Evolutionary conservation across 2,329 filamentous ascomycete genomes (phyloP), one percentile per base, ranked within the genome.

Genomic region (Fusarium pseudograminearum): DNA sequence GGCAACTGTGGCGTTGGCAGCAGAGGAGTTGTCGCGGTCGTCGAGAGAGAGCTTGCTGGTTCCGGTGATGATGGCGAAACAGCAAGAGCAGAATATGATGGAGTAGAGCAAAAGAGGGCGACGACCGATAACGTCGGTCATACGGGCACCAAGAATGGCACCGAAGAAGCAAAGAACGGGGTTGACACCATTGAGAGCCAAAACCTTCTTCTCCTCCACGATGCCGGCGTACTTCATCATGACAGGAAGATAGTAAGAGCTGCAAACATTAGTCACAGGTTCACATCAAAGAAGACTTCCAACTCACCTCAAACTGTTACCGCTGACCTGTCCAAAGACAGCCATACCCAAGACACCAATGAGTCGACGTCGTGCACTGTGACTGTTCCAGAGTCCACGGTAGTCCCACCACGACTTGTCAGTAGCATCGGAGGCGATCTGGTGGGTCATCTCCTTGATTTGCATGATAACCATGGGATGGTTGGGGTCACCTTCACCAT

Each of bases 331-430:
- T 2, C 84, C 84, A 67, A 88, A 86, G 45, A 83, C 79, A 4
- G 83, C 81, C 76, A 87, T 84, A 26, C 82, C 82, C 40, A 85
- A 75, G 16, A 86, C 85, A 63, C 83, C 85, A 18, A 84, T 78
- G 12, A 88, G 80, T 15, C 86, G 81, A 45, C 83, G 84, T 24
- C 83, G 79, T 2, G 83, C 82, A 3, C 81, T 81, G 45, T 80
- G 80, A 7, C 80, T 83, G 71, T 83, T 84, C 79, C 84, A 85
- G 1, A 87, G 80, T 59, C 85, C 85, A 48, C 80, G 78, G 69
- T 87, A 87, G 70, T 87, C 85, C 83, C 83, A 87, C 84, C 84
- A 87, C 48, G 81, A 80, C 78, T 86, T 86, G 63, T 87, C 85
- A 3, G 83, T 83, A 10, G 83, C 84, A 53, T 85, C 82, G 10